phyloP scores from a whole-genome alignment of 2,329 filamentous ascomycete species.

The Penicillium sp. region DNA sequence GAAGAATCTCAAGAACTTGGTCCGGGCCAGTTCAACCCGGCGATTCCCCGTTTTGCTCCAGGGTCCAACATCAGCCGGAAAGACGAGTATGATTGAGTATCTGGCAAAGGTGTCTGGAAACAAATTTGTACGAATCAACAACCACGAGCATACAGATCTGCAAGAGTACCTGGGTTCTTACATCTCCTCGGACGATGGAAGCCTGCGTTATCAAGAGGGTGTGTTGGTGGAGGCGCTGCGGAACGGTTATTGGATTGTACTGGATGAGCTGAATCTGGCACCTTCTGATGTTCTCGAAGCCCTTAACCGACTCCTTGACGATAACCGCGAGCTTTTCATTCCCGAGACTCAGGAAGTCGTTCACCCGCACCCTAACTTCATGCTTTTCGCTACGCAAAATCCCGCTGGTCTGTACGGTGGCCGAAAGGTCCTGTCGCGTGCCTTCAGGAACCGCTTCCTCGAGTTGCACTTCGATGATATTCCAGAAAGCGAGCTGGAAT shows the following conservation, averaged over 20 bases:
- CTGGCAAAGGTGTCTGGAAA: constrained; percentile 95
- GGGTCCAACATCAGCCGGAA: constrained; percentile 93
- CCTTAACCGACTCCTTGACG: constrained; percentile 89
- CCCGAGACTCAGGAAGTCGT: constrained; percentile 96
- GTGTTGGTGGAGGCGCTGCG: constrained; percentile 88
- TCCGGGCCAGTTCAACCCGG: constrained; percentile 86
- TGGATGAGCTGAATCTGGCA: constrained; percentile 95
- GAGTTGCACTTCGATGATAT: constrained; percentile 99
- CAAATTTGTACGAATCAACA: constrained; percentile 97
- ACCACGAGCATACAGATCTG: constrained; percentile 96
- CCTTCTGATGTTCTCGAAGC: constrained; percentile 97
- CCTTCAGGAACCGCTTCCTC: constrained; percentile 94
- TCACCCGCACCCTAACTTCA: constrained; percentile 88
- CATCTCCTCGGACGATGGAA: constrained; percentile 78
- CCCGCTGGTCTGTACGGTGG: constrained; percentile 94
- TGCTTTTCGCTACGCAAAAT: constrained; percentile 97
- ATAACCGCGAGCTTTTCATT: constrained; percentile 92
- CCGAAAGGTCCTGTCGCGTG: constrained; percentile 85
- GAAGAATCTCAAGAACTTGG: constrained; percentile 89
- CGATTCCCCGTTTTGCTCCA: constrained; percentile 93
- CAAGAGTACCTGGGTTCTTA: constrained; percentile 98
- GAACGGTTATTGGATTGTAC: constrained; percentile 94
- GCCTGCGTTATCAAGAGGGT: constrained; percentile 87
- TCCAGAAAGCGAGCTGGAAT: constrained; percentile 87
- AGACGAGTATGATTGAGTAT: constrained; percentile 99